These are phyloP conservation scores for Clarireedia homoeocarpa DNA, from an alignment of 2,329 filamentous ascomycete species.

Conservation along the genomic window DNA sequence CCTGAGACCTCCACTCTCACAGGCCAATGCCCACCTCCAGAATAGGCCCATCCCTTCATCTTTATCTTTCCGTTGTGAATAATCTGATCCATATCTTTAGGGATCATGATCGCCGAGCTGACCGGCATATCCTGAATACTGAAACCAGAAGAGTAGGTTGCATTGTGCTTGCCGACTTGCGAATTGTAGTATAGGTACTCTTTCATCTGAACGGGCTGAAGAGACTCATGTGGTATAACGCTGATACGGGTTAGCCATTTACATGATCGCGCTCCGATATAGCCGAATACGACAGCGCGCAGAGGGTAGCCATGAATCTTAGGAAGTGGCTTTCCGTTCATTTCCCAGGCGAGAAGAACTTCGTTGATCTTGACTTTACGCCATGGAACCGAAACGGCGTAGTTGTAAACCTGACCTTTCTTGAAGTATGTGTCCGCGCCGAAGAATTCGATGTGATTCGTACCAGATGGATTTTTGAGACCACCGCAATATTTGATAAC, in stretches of 20 bases:
- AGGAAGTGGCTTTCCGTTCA: slow-evolving; percentile 57
- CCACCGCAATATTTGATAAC: slow-evolving; percentile 65
- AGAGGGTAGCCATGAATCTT: slow-evolving; percentile 60
- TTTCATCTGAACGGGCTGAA: slow-evolving; percentile 55
- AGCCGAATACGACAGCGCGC: slow-evolving; percentile 54
- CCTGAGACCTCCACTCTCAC: slow-evolving; percentile 60
- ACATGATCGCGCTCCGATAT: slow-evolving; percentile 58
- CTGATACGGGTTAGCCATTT: slow-evolving; percentile 62
- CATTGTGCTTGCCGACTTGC: slow-evolving; percentile 54
- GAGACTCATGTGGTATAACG: slow-evolving; percentile 47
- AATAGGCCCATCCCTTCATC: slow-evolving; percentile 58
- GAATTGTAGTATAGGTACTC: slow-evolving; percentile 61
- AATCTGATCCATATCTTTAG: slow-evolving; percentile 39
- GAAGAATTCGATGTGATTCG: slow-evolving; percentile 58
- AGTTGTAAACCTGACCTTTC: slow-evolving; percentile 53
- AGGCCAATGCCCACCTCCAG: slow-evolving; percentile 57
- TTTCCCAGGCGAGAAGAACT: slow-evolving; percentile 57
- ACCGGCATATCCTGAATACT: slow-evolving; percentile 63
- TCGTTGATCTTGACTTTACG: slow-evolving; percentile 60
- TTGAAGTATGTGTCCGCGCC: slow-evolving; percentile 71
- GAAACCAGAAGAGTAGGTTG: slow-evolving; percentile 54
- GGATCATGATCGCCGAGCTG: slow-evolving; percentile 55
- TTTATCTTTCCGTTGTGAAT: slow-evolving; percentile 23
- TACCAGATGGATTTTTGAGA: slow-evolving; percentile 35
- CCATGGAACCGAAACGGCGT: slow-evolving; percentile 58